These are phyloP conservation scores for Ceratocystis colombiana DNA, from an alignment of 2,329 filamentous ascomycete genomes.

Conservation along the genomic window DNA sequence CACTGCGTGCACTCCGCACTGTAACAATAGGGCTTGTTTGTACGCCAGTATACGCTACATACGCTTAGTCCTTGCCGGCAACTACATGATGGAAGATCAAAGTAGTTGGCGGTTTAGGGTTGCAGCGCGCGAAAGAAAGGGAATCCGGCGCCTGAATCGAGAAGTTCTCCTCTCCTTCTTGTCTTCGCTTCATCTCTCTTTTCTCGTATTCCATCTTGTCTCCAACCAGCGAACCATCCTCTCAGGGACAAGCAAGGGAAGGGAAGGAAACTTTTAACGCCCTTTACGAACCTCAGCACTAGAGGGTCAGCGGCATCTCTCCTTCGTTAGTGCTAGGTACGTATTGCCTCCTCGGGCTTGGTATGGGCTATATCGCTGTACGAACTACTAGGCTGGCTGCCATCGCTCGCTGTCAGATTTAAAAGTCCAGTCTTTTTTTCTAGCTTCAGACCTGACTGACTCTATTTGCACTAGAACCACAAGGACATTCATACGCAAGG, in stretches of 20 bases:
- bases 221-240: neutral
- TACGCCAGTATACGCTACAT: too few species aligned
- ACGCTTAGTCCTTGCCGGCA: too few species aligned
- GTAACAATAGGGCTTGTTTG: neutral
- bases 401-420: neutral
- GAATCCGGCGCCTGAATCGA: too few species aligned
- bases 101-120: too few species aligned
- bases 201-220: slow-evolving; percentile 11
- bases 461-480: neutral
- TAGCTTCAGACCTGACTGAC: neutral
- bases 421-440: neutral
- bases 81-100: too few species aligned
- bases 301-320: neutral
- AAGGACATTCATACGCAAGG: neutral
- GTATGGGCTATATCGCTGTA: neutral
- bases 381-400: neutral
- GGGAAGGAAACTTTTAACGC: neutral
- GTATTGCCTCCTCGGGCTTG: neutral
- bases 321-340: neutral
- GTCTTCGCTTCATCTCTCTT: neutral
- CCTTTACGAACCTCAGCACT: neutral
- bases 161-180: neutral
- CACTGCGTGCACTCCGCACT: neutral
- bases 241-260: neutral
- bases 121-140: too few species aligned